Base-by-base conservation (phyloP, 768 basidiomycete genomes). In the Infundibulicybe gibba region DNA sequence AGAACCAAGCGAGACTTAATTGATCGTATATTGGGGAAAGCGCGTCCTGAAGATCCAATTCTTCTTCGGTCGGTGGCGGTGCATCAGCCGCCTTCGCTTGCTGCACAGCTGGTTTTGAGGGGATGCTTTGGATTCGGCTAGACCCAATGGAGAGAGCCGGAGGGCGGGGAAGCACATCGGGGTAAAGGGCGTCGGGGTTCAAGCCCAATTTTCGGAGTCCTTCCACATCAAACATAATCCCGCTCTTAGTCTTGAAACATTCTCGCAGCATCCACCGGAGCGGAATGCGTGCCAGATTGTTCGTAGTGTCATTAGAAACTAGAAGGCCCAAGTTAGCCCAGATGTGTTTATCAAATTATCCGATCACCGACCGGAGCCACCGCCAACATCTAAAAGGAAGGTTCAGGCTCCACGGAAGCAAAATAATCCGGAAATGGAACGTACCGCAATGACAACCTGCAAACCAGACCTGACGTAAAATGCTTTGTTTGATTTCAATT, bases 231-330 rank as follows among this genome's bases (percentile, higher is more conserved):
- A 86, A 86, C 54, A 82, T 65, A 51, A 86, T 81, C 0, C 83
- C 84, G 1, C 70, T 70, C 3, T 79, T 56, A 6, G 73, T 58
- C 42, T 67, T 68, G 71, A 86, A 81, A 50, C 75, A 78, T 56
- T 88, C 75, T 33, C 85, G 77, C 48, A 88, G 68, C 83, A 87
- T 86, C 85, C 86, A 83, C 1, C 76, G 69, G 3, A 83, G 66
- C 1, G 79, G 61, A 31, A 81, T 76, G 32, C 76, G 72, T 5
- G 80, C 72, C 2, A 83, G 70, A 11, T 62, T 66, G 34, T 72
- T 58, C 3, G 54, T 57, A 0, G 64, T 66, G 2, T 63, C 69
- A 49, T 81, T 77, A 12, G 53, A 50, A 0, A 74, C 74, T 49
- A 55, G 55, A 8, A 25, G 3, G 8, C 3, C 8, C 25, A 25